Base-by-base conservation (phyloP, 2,329 filamentous ascomycete genomes). In the Chaetomium sp. region DNA sequence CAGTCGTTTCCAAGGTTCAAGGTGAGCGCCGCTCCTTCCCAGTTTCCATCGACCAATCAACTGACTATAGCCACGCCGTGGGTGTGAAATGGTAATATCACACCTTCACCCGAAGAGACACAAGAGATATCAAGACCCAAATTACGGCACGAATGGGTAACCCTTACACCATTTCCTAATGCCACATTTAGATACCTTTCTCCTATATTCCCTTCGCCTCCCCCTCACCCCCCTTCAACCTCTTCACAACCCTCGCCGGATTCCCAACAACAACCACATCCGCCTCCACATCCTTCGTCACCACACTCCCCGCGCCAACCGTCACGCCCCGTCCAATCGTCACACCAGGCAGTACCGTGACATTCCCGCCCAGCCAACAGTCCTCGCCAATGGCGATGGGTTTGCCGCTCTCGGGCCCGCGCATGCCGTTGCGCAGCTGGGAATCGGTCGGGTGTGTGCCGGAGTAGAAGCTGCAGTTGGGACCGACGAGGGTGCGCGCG, bases 401-500 rank as follows among this genome's bases (percentile, higher is more conserved):
- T 62, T 81, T 83, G 0, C 89, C 91, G 7, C 74, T 65, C 69
- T 96, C 91, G 0, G 89, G 89, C 0, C 90, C 90, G 11, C 80
- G 76, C 0, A 79, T 85, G 0, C 90, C 89, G 65, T 91, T 86
- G 35, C 90, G 81, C 5, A 92, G 62, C 0, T 77, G 77, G 0
- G 88, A 88, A 63, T 95, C 88, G 0, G 91, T 71, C 1, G 90
- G 89, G 70, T 96, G 91, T 0, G 80, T 85, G 1, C 81, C 91
- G 41, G 82, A 81, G 68, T 82, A 95, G 62, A 96, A 81, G 40
- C 77, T 84, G 43, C 90, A 88, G 66, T 89, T 88, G 1, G 91
- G 89, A 0, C 88, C 91, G 43, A 94, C 74, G 33, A 96, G 73
- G 1, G 88, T 92, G 52, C 90, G 82, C 4, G 84, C 80, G 0